Evolutionary conservation across 2,329 filamentous ascomycete species (phyloP).

Genomic region (Periconia sp.): DNA sequence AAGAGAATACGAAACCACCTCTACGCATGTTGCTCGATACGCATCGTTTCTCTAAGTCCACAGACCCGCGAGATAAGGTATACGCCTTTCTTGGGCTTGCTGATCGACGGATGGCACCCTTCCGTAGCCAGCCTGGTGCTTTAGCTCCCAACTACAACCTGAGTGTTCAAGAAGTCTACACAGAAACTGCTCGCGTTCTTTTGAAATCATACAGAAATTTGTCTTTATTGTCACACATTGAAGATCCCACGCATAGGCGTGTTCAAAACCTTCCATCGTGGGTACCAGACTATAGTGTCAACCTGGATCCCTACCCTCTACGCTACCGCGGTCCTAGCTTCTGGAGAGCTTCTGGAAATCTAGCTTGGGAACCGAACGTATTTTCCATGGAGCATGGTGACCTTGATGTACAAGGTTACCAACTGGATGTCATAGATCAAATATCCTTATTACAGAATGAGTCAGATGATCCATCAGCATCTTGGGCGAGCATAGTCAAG

Average conservation of each 20-base stretch:
- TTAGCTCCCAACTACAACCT: constrained; percentile 28
- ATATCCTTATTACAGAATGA: constrained; percentile 20
- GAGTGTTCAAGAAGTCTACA: constrained; percentile 27
- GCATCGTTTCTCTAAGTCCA: constrained; percentile 30
- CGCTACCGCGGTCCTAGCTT: constrained; percentile 22
- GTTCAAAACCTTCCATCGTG: constrained; percentile 28
- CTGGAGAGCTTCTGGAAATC: constrained; percentile 22
- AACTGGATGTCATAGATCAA: constrained; percentile 21
- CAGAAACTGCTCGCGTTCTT: constrained; percentile 19
- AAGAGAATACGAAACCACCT: constrained; percentile 10
- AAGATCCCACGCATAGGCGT: constrained; percentile 24
- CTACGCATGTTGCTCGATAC: constrained; percentile 28
- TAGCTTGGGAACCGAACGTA: constrained; percentile 17
- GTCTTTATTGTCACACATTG: constrained; percentile 28
- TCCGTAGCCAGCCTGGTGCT: constrained; percentile 19
- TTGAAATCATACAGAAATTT: constrained; percentile 24
- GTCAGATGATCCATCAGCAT: constrained; percentile 21
- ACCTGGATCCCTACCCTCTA: constrained; percentile 29
- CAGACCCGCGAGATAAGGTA: constrained; percentile 37
- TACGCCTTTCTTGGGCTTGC: constrained; percentile 35
- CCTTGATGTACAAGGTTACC: constrained; percentile 27
- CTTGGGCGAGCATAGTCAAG: constrained; percentile 29
- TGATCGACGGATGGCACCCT: constrained; percentile 21
- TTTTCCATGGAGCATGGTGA: constrained; percentile 18
- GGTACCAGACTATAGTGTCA: constrained; percentile 33